phyloP scores from a whole-genome alignment of 1,284 basidiomycete species.

The Mycena citricolor region DNA sequence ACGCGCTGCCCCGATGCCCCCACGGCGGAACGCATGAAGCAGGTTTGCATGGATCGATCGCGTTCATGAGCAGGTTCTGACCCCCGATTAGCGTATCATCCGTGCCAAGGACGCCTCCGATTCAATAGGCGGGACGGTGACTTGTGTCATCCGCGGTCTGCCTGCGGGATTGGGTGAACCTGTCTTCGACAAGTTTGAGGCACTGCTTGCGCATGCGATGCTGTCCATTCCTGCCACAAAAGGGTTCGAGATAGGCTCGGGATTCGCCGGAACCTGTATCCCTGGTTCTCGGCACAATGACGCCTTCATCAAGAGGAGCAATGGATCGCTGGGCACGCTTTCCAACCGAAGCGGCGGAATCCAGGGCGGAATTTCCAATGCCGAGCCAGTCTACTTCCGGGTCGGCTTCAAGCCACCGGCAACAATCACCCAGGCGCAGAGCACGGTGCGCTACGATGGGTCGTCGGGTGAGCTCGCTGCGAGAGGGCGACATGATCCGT shows the following conservation, averaged over 20 bases:
- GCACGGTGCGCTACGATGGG: slow-evolving; percentile 92
- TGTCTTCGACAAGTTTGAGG: slow-evolving; percentile 98
- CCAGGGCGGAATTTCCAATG: slow-evolving; percentile 98
- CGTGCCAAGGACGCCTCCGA: slow-evolving; percentile 90
- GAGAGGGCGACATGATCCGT: slow-evolving; percentile 94
- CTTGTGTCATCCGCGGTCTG: slow-evolving; percentile 90
- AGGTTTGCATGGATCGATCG: slow-evolving; percentile 47
- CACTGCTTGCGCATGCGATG: slow-evolving; percentile 96
- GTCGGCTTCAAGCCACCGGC: slow-evolving; percentile 98
- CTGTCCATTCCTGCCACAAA: slow-evolving; percentile 98
- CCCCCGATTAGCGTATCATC: slow-evolving; percentile 73
- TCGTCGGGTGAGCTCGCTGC: slow-evolving; percentile 85
- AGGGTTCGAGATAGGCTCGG: slow-evolving; percentile 96
- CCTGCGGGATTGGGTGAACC: slow-evolving; percentile 96
- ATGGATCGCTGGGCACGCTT: slow-evolving; percentile 78
- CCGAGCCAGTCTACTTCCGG: slow-evolving; percentile 97
- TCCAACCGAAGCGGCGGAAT: slow-evolving; percentile 98
- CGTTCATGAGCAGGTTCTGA: slow-evolving; percentile 13
- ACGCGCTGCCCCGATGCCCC: slow-evolving; percentile 91
- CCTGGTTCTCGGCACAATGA: slow-evolving; percentile 96
- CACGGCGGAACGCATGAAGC: slow-evolving; percentile 88
- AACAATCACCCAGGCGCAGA: slow-evolving; percentile 92
- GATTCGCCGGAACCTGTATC: slow-evolving; percentile 95
- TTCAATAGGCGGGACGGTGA: slow-evolving; percentile 96
- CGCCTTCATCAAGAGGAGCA: slow-evolving; percentile 68